A percentile compares a stretch with the other conserved stretches of the same genome.
Conservation (phyloP, 345 rosid species). For the Populus tremula region DNA sequence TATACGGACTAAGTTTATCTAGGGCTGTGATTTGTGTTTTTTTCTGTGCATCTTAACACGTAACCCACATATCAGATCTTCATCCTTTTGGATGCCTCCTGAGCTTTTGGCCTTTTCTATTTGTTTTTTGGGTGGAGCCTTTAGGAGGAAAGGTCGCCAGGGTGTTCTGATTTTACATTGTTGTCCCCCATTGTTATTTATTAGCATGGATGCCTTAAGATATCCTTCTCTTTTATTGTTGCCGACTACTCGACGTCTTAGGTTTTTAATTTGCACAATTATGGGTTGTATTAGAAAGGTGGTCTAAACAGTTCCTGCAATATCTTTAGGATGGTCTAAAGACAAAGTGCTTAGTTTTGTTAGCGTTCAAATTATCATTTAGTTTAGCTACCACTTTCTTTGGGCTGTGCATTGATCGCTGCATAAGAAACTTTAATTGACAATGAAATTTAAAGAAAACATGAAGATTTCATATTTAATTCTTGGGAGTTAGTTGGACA, state of each 20-base stretch:
- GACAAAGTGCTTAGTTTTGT: not conserved
- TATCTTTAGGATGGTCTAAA: not conserved
- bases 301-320: not conserved
- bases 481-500: not conserved
- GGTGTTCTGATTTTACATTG: slow-evolving; percentile 3
- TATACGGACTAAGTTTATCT: slow-evolving; percentile 10
- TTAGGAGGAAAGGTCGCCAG: slow-evolving; percentile 13
- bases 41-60: not conserved
- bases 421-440: not conserved
- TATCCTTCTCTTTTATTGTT: not conserved
- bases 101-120: slow-evolving; percentile 19
- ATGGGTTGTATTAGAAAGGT: not conserved
- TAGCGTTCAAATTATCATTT: not conserved
- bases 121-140: slow-evolving; percentile 35
- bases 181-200: slow-evolving; percentile 8
- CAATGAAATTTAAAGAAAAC: not conserved
- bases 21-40: slow-evolving; percentile 4
- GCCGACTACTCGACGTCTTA: not conserved
- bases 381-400: not conserved
- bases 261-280: not conserved
- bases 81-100: slow-evolving; percentile 19
- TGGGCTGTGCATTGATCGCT: not conserved
- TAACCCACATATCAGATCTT: slow-evolving; percentile 9
- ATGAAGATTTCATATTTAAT: not conserved
- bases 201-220: slow-evolving; percentile 7